Base-by-base conservation (phyloP, 2,329 filamentous ascomycete species). In the Ceratocystiopsis brevicomis region DNA sequence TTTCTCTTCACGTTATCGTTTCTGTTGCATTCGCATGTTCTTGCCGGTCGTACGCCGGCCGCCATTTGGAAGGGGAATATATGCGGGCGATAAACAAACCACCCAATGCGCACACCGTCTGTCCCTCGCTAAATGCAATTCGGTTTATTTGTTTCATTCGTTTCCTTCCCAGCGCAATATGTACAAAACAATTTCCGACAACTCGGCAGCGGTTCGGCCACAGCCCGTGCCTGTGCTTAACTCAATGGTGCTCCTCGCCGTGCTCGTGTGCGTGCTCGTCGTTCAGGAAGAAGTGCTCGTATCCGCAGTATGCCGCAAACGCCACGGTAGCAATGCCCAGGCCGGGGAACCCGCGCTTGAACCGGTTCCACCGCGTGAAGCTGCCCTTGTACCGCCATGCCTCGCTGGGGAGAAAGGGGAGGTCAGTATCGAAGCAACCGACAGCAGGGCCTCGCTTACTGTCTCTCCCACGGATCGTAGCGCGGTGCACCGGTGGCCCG, bases 261-360 rank as follows among this genome's bases (percentile, higher is more conserved):
- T 73, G 66, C 49, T 63, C 66, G 50, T 78, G 71, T 15, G 13
- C 33, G 33, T 34, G 38, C 49, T 87, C 80, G 38, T 32, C 44
- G 56, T 80, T 71, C 53, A 93, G 59, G 61, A 95, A 93, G 44
- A 92, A 64, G 61, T 90, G 75, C 67, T 98, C 90, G 62, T 85
- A 93, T 47, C 73, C 76, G 61, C 87, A 85, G 67, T 98, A 98
- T 49, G 68, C 78, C 41, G 80, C 76, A 61, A 98, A 98, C 39
- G 88, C 87, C 47, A 90, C 87, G 6, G 81, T 81, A 32, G 86
- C 90, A 53, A 88, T 93, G 50, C 90, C 90, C 54, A 98, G 71
- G 48, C 90, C 90, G 35, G 90, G 90, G 59, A 98, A 85, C 50
- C 76, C 69, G 55, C 73, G 68, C 66, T 79, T 86, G 69, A 95